Evolutionary conservation across 2,329 filamentous ascomycete species (phyloP).

Genomic region (Aspergillus pseudoterreus): DNA sequence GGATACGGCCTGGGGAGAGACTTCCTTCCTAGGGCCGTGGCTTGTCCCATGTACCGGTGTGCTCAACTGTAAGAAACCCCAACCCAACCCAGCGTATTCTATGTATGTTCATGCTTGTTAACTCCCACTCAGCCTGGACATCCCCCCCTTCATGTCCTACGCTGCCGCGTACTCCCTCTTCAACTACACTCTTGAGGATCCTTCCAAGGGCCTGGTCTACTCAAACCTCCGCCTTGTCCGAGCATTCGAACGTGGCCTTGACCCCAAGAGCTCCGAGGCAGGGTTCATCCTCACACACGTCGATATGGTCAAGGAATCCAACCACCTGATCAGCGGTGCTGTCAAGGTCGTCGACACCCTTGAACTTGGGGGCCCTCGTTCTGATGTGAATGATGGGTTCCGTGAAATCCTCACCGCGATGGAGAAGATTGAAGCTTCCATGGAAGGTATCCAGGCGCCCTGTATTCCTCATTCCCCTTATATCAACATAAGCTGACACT

Average conservation of each 20-base stretch:
- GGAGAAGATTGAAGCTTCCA: constrained; percentile 69
- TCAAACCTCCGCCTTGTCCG: constrained; percentile 75
- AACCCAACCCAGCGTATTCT: constrained; percentile 2
- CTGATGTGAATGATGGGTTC: constrained; percentile 62
- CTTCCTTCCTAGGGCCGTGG: constrained; percentile 67
- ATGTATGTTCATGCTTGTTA: neutral
- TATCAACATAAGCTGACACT: neutral
- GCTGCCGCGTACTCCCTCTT: constrained; percentile 61
- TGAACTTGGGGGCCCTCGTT: constrained; percentile 48
- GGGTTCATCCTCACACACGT: constrained; percentile 96
- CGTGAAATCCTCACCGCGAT: constrained; percentile 60
- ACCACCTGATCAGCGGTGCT: constrained; percentile 69
- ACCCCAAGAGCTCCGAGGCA: constrained; percentile 82
- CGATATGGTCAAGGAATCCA: constrained; percentile 89
- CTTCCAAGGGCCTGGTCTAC: constrained; percentile 53
- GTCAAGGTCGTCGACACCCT: constrained; percentile 62
- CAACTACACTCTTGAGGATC: constrained; percentile 60
- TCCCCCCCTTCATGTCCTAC: constrained; percentile 92
- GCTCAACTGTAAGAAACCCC: constrained; percentile 70
- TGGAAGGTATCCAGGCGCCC: constrained; percentile 60
- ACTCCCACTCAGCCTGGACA: constrained; percentile 54
- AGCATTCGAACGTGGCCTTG: constrained; percentile 85
- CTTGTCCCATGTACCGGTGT: constrained; percentile 77
- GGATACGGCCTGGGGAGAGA: constrained; percentile 75
- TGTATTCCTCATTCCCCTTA: neutral